These are phyloP conservation scores for Metschnikowia gruessii DNA, from an alignment of 805 yeast genomes.

Conservation along the genomic window DNA sequence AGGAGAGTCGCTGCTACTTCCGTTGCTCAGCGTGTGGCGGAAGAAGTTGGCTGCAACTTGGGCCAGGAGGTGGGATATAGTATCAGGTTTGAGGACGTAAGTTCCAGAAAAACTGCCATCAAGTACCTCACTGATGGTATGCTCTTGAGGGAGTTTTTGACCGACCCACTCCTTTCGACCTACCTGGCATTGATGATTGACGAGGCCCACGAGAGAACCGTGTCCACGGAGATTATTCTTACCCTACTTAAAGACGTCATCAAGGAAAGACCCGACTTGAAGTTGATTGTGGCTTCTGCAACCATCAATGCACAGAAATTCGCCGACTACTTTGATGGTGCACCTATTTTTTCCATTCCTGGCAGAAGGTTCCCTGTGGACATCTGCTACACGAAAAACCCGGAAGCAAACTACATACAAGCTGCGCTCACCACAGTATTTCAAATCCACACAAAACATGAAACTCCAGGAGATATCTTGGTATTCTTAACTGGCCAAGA, in stretches of 20 bases:
- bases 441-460: constrained; percentile 72
- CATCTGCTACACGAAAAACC: constrained; percentile 75
- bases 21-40: constrained; percentile 88
- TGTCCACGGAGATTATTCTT: constrained; percentile 81
- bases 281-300: constrained; percentile 84
- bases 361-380: constrained; percentile 94
- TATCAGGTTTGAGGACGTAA: constrained; percentile 80
- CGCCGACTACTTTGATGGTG: constrained; percentile 72
- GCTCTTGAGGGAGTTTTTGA: constrained; percentile 78
- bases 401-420: constrained; percentile 87
- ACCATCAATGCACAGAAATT: constrained; percentile 90
- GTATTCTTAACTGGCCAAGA: constrained; percentile 96
- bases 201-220: constrained; percentile 95
- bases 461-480: constrained; percentile 76
- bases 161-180: constrained; percentile 63
- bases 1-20: constrained; percentile 93
- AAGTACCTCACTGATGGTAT: constrained; percentile 97
- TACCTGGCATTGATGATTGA: constrained; percentile 90
- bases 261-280: constrained; percentile 62
- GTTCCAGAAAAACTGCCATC: constrained; percentile 61
- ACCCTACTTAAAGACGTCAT: constrained; percentile 76
- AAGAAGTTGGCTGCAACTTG: constrained; percentile 76
- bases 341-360: constrained; percentile 87
- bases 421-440: constrained; percentile 86
- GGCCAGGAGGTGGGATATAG: constrained; percentile 89